Evolutionary conservation across 441 rosid species (phyloP), one percentile per base, ranked within the genome.

Genomic region (Monsonia emarginata): DNA sequence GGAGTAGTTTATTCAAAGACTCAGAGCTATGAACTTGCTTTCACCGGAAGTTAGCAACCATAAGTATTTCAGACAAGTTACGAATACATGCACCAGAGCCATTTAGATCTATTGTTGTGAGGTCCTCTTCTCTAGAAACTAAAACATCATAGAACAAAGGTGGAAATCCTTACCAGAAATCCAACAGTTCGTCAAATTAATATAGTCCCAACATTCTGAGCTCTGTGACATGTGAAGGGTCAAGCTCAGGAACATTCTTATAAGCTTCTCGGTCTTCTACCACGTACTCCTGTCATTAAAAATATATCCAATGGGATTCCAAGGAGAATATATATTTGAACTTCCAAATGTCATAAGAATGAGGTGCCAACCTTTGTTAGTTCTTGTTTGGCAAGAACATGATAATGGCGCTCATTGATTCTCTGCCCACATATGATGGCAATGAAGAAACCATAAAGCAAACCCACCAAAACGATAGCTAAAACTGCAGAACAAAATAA

Each of bases 341-440:
- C 11, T 21, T 10, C n/a, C 27, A 18, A 59, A 40, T 26, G 60
- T 13, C 14, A 24, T 54, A 21, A 19, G 30, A 46, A 64, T 28
- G 18, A 72, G 69, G 71, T 67, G 63, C 1, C 75, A 22, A 95
- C 99, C 98, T 88, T 91, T 42, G 99, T 95, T 63, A 95, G 84
- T 82, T 95, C 99, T 85, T 95, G 98, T 74, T 91, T 95, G 65
- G 97, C 99, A 52, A 95, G 97, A 75, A 95, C 86, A 58, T 95
- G 99, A 74, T 95, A 89, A 71, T 95, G 99, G 24, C 99, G 89
- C 75, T 95, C 99, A 67, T 79, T 91, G 66, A 95, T 95, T 87
- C 86, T 85, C 76, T 95, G 99, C 65, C 99, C 99, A 75, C 99
- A 95, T 79, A 95, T 95, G 69, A 95, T 95, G 67, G 97, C 98